Percentiles rank a stretch among this genome's conserved stretches.
Conservation (phyloP, 2,329 filamentous ascomycete genomes). For the Bipolaris oryzae region DNA sequence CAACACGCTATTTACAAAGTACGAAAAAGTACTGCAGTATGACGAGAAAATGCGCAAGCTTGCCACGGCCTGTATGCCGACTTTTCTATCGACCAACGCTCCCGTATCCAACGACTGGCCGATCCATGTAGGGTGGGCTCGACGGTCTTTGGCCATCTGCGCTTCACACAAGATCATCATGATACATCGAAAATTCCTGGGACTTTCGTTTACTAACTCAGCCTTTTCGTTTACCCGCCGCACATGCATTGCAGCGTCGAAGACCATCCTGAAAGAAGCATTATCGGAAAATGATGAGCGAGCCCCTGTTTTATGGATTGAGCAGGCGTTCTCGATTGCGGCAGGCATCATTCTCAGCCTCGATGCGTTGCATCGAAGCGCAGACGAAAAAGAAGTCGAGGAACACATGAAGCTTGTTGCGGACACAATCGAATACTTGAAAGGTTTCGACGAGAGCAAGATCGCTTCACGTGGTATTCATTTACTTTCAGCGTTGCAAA, state of each 20-base stretch:
- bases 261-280: constrained; percentile 50
- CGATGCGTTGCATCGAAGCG: constrained; percentile 45
- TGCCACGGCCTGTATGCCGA: constrained; percentile 43
- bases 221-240: constrained; percentile 48
- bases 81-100: constrained; percentile 40
- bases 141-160: constrained; percentile 47
- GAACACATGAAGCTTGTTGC: constrained; percentile 14
- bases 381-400: constrained; percentile 14
- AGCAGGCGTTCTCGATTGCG: constrained; percentile 51
- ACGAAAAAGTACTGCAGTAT: constrained; percentile 49
- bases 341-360: constrained; percentile 49
- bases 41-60: constrained; percentile 48
- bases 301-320: constrained; percentile 49
- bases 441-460: constrained; percentile 15
- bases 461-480: constrained; percentile 24
- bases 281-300: constrained; percentile 38
- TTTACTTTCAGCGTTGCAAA: constrained; percentile 14
- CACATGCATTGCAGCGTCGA: constrained; percentile 50
- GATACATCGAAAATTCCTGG: constrained; percentile 51
- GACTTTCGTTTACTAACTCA: constrained; percentile 47
- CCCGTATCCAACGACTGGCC: constrained; percentile 45
- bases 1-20: constrained; percentile 50
- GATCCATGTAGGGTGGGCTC: constrained; percentile 47
- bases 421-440: constrained; percentile 17
- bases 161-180: constrained; percentile 52